Base-by-base conservation (phyloP, 495 filamentous ascomycete species). In the Aspergillus nanangensis region DNA sequence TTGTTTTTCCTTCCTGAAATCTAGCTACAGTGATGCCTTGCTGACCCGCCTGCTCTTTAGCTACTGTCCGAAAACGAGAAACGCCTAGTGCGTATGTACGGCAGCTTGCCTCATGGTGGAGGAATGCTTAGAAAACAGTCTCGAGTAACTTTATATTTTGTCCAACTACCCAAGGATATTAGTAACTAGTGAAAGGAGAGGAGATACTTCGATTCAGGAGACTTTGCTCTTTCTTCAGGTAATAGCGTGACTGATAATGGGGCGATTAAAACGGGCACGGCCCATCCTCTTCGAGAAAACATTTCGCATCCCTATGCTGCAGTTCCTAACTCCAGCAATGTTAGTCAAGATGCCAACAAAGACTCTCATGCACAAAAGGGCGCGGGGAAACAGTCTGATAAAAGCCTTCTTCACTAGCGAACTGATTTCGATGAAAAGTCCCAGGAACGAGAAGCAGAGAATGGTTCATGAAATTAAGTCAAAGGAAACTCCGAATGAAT, bases 251-350 rank as follows among this genome's bases (percentile, higher is more conserved):
- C 58, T 22, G 52, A 64, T 29, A 44, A 52, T 20, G 58, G 53
- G 21, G 47, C 56, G 38, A 50, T 61, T 27, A 32, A 60, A 47
- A 57, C 58, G 4, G 61, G 61, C 35, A 54, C 22, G 43, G 38
- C 40, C 13, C 58, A 60, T 56, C 61, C 61, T 5, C 24, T 50
- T 24, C 58, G 58, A 13, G 48, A 56, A 2, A 62, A 48, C 36
- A 60, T 64, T 46, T 62, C 61, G 17, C 56, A 54, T 41, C 58
- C 61, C 37, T 57, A 51, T 53, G 51, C 58, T 9, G 43, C 61
- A 23, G 44, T 64, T 25, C 61, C 61, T 29, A 38, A 38, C 20
- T 18, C 45, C 39, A 57, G 61, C 29, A 62, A 64, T 19, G 55
- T 57, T 36, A 34, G 52, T 20, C 45, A 50, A 11, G 45, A 60